Conservation (phyloP, 805 yeast genomes). For the Candida tallmaniae region DNA sequence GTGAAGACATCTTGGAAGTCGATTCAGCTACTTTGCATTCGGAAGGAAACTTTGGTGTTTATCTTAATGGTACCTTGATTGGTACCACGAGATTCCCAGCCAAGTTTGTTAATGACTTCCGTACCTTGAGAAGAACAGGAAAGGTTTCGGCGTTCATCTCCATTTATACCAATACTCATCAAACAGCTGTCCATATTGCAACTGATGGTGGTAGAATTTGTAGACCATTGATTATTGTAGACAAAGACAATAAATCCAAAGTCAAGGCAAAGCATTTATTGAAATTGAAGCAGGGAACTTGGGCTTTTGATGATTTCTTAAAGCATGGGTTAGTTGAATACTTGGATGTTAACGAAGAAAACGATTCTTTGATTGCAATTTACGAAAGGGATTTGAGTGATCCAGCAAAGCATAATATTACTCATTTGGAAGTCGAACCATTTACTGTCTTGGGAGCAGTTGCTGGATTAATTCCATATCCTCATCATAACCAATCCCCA, state of each 20-base stretch:
- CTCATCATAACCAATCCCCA: slow-evolving; percentile 98
- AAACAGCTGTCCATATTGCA: slow-evolving; percentile 91
- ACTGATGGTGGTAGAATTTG: slow-evolving; percentile 99
- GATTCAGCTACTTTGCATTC: slow-evolving; percentile 83
- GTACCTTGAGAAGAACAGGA: slow-evolving; percentile 78
- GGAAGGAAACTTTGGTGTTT: slow-evolving; percentile 76
- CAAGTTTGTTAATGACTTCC: slow-evolving; percentile 74
- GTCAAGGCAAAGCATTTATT: slow-evolving; percentile 70
- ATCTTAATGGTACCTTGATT: slow-evolving; percentile 88
- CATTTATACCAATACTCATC: slow-evolving; percentile 85
- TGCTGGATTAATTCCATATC: slow-evolving; percentile 98
- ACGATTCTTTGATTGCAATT: slow-evolving; percentile 87
- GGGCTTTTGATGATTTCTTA: slow-evolving; percentile 90
- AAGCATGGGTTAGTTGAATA: slow-evolving; percentile 87
- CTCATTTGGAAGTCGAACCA: slow-evolving; percentile 95
- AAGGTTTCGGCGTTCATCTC: slow-evolving; percentile 87
- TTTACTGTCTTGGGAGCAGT: slow-evolving; percentile 90
- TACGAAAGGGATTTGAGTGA: slow-evolving; percentile 58
- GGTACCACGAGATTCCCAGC: slow-evolving; percentile 87
- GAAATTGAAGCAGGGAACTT: slow-evolving; percentile 57
- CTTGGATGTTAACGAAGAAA: slow-evolving; percentile 95
- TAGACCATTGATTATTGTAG: slow-evolving; percentile 87
- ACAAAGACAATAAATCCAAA: slow-evolving; percentile 58
- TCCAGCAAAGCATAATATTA: slow-evolving; percentile 47
- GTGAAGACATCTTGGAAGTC: slow-evolving; percentile 75